A percentile compares a stretch with the other conserved stretches of the same genome.
Evolutionary conservation across 2,329 filamentous ascomycete genomes (phyloP).

Genomic region (Xylaria sp.): DNA sequence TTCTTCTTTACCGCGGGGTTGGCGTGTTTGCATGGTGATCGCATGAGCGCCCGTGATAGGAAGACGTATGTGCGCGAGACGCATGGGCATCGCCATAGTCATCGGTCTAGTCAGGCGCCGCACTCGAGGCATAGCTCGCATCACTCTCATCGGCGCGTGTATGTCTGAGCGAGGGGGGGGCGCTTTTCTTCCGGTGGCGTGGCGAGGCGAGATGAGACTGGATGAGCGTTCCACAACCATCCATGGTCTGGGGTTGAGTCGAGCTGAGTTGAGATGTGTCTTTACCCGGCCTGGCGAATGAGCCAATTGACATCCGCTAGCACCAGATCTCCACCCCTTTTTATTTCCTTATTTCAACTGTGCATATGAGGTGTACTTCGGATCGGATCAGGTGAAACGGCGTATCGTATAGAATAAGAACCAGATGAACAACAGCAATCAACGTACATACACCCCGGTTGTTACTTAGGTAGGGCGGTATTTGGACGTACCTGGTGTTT

Average conservation of each 20-base stretch:
- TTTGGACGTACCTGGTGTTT: neutral
- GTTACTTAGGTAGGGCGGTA: neutral
- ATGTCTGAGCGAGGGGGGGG: constrained; percentile 59
- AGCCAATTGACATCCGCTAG: neutral
- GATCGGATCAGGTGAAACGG: constrained; percentile 24
- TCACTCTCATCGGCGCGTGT: constrained; percentile 63
- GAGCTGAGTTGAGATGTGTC: too few species aligned
- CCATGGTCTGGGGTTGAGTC: too few species aligned
- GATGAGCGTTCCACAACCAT: neutral
- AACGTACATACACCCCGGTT: neutral
- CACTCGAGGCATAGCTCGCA: constrained; percentile 57
- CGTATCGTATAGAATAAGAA: constrained; percentile 23
- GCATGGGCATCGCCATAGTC: constrained; percentile 59
- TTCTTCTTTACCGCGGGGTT: constrained; percentile 82
- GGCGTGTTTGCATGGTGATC: constrained; percentile 69
- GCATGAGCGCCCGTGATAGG: constrained; percentile 51
- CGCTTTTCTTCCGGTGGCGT: neutral
- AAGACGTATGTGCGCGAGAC: constrained; percentile 58
- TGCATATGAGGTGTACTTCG: constrained; percentile 32
- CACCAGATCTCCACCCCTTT: neutral
- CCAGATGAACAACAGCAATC: neutral
- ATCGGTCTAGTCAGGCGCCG: constrained; percentile 56
- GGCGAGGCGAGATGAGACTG: too few species aligned
- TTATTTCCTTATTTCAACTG: neutral
- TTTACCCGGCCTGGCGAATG: too few species aligned